These are phyloP conservation scores for Rheum nobile DNA, from an alignment of 148 eudicot genomes.

Conservation along the genomic window DNA sequence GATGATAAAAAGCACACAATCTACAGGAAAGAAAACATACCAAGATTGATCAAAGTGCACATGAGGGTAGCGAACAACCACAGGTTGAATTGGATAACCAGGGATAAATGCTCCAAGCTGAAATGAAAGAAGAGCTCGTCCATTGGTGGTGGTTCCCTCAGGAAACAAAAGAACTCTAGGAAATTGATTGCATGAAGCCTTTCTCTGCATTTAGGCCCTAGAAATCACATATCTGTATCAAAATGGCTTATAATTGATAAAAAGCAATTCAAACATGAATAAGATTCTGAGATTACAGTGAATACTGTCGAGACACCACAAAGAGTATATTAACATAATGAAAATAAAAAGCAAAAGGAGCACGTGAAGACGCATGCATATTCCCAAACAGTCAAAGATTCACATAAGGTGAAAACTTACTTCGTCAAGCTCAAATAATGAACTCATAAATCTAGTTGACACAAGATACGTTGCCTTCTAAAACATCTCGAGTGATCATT, in stretches of 20 bases:
- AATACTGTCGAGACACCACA: not conserved
- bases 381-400: not conserved
- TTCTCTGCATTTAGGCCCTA: constrained; percentile 97
- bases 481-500: not conserved
- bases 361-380: not conserved
- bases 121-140: constrained; percentile 73
- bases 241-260: constrained; percentile 69
- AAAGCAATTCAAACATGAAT: constrained; percentile 14
- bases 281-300: not conserved
- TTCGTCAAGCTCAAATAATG: not conserved
- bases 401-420: not conserved
- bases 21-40: constrained; percentile 21
- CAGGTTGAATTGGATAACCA: constrained; percentile 84
- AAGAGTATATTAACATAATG: not conserved
- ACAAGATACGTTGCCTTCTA: not conserved
- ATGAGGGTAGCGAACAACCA: constrained; percentile 77
- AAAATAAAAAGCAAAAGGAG: not conserved
- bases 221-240: constrained; percentile 96
- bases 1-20: constrained; percentile 3
- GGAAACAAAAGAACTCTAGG: constrained; percentile 94
- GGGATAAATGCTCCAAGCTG: constrained; percentile 98
- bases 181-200: constrained; percentile 70
- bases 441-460: not conserved
- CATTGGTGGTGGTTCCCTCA: constrained; percentile 96
- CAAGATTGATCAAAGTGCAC: constrained; percentile 97